A percentile compares a stretch with the other conserved stretches of the same genome.
Conservation (phyloP, 495 filamentous ascomycete species). For the Trichoderma asperelloides region DNA sequence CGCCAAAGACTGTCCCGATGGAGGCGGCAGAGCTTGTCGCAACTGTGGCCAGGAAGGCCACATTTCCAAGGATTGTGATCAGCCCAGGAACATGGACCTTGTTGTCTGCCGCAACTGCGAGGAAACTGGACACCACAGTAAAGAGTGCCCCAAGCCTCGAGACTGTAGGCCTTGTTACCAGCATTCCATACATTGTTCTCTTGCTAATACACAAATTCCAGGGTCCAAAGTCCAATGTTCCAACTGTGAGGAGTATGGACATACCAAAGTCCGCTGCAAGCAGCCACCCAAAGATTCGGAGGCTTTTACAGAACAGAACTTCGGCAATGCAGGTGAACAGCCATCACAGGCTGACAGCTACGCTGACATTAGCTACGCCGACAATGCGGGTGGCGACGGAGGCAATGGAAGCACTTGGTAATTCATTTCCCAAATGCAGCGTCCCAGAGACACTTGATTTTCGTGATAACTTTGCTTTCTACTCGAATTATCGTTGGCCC, state of each 20-base stretch:
- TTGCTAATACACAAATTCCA: conserved; percentile 22
- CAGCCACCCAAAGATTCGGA: conserved; percentile 31
- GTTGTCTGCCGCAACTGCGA: conserved; percentile 72
- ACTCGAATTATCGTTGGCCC: not conserved
- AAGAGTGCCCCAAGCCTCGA: conserved; percentile 67
- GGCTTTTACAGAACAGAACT: conserved; percentile 13
- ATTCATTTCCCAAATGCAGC: not conserved
- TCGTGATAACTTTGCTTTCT: not conserved
- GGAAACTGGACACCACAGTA: conserved; percentile 56
- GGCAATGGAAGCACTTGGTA: not conserved
- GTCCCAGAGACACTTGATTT: not conserved
- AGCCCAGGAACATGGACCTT: conserved; percentile 59
- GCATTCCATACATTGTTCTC: not conserved
- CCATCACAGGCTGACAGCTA: not conserved
- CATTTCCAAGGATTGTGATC: conserved; percentile 30
- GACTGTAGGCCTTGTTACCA: conserved; percentile 45
- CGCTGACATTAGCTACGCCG: not conserved
- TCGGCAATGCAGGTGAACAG: not conserved
- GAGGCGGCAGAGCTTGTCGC: conserved; percentile 50
- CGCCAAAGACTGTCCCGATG: conserved; percentile 68
- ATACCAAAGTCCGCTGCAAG: conserved; percentile 54
- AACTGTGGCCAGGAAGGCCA: conserved; percentile 66
- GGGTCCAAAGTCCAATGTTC: conserved; percentile 62
- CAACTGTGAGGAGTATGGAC: conserved; percentile 69
- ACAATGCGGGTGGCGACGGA: not conserved